phyloP scores from a whole-genome alignment of 2,329 filamentous ascomycete genomes.

The Sordariomycetes sp. region DNA sequence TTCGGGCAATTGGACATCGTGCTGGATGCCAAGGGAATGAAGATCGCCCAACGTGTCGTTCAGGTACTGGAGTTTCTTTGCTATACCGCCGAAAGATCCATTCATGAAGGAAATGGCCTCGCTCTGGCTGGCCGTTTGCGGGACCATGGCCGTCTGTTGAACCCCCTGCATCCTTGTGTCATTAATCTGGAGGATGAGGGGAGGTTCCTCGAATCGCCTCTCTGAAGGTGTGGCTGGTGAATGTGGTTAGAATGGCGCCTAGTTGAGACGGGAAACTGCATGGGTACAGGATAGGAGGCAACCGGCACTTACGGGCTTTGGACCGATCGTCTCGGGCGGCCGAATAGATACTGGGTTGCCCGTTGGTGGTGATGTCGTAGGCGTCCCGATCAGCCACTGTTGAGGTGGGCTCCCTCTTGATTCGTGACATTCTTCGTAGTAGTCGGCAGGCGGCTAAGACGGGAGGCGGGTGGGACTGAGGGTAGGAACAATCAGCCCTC shows the following conservation, averaged over 20 bases:
- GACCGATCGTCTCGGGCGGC: neutral
- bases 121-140: constrained; percentile 11
- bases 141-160: constrained; percentile 4
- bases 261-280: neutral
- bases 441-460: too few species aligned
- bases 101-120: constrained; percentile 23
- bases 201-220: neutral
- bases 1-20: constrained; percentile 59
- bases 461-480: neutral
- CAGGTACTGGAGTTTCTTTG: constrained; percentile 48
- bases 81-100: constrained; percentile 37
- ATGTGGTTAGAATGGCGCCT: neutral
- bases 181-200: constrained; percentile 3
- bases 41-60: constrained; percentile 56
- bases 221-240: constrained; percentile 4
- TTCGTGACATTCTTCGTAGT: neutral
- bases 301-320: neutral
- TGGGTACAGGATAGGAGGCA: neutral
- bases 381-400: neutral
- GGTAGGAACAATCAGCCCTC: neutral
- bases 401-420: neutral
- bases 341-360: neutral
- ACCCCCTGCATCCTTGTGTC: constrained; percentile 10
- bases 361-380: neutral
- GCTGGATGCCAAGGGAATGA: constrained; percentile 58